A percentile compares a stretch with the other conserved stretches of the same genome.
Conservation (phyloP, 352 stramenopile genomes). For the Pythium rishiriense region DNA sequence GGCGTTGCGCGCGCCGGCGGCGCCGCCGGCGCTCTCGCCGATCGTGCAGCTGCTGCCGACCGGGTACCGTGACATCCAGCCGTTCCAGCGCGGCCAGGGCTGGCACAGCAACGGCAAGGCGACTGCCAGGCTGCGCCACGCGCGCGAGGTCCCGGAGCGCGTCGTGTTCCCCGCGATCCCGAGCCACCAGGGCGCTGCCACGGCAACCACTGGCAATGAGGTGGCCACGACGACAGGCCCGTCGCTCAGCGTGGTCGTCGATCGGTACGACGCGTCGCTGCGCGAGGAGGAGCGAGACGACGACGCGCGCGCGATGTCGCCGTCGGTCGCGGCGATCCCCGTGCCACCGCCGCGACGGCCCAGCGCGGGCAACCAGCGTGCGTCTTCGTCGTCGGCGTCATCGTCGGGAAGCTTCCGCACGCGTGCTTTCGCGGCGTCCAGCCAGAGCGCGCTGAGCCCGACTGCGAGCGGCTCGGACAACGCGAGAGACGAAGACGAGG, state of each 20-base stretch:
- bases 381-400: constrained; percentile 18
- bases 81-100: constrained; percentile 61
- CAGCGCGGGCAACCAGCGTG: constrained; percentile 33
- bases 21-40: constrained; percentile 42
- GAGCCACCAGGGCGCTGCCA: constrained; percentile 1
- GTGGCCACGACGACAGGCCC: constrained; percentile 4
- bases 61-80: constrained; percentile 70
- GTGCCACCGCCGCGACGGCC: constrained; percentile 28
- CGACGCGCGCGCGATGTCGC: constrained; percentile 18
- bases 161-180: constrained; percentile 55
- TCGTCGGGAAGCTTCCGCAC: constrained; percentile 29
- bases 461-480: background rate
- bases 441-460: background rate
- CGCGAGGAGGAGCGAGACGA: constrained; percentile 11
- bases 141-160: constrained; percentile 28
- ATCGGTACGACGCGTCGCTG: background rate
- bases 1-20: constrained; percentile 18
- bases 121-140: constrained; percentile 27
- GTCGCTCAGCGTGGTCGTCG: constrained; percentile 19
- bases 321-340: constrained; percentile 27
- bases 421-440: constrained; percentile 13
- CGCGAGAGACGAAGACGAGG: constrained; percentile 11
- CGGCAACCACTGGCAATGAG: background rate
- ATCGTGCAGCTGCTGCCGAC: constrained; percentile 59
- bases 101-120: constrained; percentile 63